Evolutionary conservation across 2,329 filamentous ascomycete genomes (phyloP).

Genomic region (Colletotrichum eremochloae): DNA sequence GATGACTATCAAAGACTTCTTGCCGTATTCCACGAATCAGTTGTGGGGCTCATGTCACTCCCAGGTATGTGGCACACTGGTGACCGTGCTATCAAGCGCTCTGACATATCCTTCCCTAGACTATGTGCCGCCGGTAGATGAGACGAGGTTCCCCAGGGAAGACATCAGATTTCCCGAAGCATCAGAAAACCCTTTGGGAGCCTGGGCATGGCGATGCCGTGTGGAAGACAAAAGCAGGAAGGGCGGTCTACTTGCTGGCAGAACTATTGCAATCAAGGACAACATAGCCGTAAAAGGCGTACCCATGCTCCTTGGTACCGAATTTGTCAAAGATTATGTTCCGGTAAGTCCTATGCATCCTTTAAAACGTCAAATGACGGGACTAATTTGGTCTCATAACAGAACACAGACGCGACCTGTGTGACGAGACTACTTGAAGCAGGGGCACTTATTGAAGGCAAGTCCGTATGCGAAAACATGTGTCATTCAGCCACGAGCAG

Average conservation of each 20-base stretch:
- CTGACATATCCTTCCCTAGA: background rate
- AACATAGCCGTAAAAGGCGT: slow-evolving; percentile 47
- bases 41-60: slow-evolving; percentile 11
- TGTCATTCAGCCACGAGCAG: slow-evolving; percentile 49
- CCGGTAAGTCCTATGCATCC: background rate
- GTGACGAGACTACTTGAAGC: slow-evolving; percentile 43
- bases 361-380: accelerated
- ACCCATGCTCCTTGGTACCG: slow-evolving; percentile 30
- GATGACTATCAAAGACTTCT: slow-evolving; percentile 28
- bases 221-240: slow-evolving; percentile 35
- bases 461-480: slow-evolving; percentile 49
- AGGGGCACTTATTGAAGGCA: slow-evolving; percentile 47
- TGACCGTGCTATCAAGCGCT: no score
- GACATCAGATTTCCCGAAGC: slow-evolving; percentile 35
- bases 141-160: slow-evolving; percentile 9
- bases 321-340: slow-evolving; percentile 21
- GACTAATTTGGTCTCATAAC: background rate
- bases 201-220: slow-evolving; percentile 52
- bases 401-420: slow-evolving; percentile 26
- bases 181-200: slow-evolving; percentile 50
- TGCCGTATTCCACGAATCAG: slow-evolving; percentile 32
- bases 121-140: slow-evolving; percentile 14
- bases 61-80: background rate
- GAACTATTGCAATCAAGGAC: slow-evolving; percentile 48
- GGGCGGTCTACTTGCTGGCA: slow-evolving; percentile 40